These are phyloP conservation scores for Vickermania ingenoplastis DNA, from an alignment of 208 protist genomes.

Conservation along the genomic window DNA sequence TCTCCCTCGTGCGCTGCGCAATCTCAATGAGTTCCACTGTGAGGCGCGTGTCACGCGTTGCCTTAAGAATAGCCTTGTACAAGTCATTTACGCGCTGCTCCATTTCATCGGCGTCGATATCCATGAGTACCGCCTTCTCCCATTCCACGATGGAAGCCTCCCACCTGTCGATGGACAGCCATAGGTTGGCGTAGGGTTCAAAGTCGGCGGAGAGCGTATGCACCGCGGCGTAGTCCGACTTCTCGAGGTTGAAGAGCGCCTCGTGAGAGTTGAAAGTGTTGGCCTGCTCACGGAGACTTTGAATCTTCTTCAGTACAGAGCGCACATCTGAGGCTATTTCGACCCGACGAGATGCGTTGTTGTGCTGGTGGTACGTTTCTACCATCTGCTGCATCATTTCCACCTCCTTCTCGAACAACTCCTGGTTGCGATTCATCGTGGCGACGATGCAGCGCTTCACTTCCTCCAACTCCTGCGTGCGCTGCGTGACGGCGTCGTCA, in stretches of 20 bases:
- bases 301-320: constrained; percentile 78
- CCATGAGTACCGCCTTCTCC: constrained; percentile 69
- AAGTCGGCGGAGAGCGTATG: constrained; percentile 88
- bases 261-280: constrained; percentile 93
- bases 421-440: constrained; percentile 76
- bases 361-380: constrained; percentile 84
- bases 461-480: constrained; percentile 88
- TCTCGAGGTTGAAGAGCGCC: constrained; percentile 88
- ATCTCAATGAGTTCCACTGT: constrained; percentile 81
- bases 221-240: constrained; percentile 90
- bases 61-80: constrained; percentile 82
- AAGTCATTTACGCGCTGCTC: constrained; percentile 76
- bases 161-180: constrained; percentile 92
- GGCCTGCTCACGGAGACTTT: constrained; percentile 68
- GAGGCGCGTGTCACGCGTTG: constrained; percentile 64
- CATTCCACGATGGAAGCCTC: constrained; percentile 60
- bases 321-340: constrained; percentile 90
- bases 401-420: constrained; percentile 76
- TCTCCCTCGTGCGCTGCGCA: constrained; percentile 66
- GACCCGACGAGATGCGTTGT: constrained; percentile 60
- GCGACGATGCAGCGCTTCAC: constrained; percentile 79
- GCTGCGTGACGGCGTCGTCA: constrained; percentile 82
- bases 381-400: constrained; percentile 63
- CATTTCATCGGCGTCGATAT: constrained; percentile 87
- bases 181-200: constrained; percentile 94